phyloP scores from a whole-genome alignment of 2,329 filamentous ascomycete genomes.

The Verticillium nubilum region DNA sequence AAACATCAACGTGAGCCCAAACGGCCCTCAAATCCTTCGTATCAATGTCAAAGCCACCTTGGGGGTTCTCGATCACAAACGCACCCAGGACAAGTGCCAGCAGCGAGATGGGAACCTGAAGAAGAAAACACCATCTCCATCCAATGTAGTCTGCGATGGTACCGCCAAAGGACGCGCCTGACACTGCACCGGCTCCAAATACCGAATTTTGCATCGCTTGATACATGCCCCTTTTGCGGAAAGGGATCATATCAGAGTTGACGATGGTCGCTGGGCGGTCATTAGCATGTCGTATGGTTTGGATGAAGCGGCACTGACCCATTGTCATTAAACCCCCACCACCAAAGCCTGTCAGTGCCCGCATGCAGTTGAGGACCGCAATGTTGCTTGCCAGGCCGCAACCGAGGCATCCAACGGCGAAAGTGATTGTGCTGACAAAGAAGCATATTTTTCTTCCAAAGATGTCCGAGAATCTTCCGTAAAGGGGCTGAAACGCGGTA shows the following conservation, averaged over 20 bases:
- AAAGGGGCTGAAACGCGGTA: slow-evolving; percentile 67
- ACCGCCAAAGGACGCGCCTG: slow-evolving; percentile 59
- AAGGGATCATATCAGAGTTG: slow-evolving; percentile 60
- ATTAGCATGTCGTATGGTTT: neutral
- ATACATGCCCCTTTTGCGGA: slow-evolving; percentile 51
- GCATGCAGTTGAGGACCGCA: slow-evolving; percentile 55
- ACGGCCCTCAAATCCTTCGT: slow-evolving; percentile 25
- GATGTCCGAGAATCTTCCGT: slow-evolving; percentile 66
- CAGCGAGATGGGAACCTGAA: slow-evolving; percentile 55
- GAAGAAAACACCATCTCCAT: slow-evolving; percentile 63
- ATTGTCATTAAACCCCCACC: slow-evolving; percentile 66
- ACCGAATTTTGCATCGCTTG: slow-evolving; percentile 56
- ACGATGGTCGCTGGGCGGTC: slow-evolving; percentile 36
- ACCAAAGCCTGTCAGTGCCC: slow-evolving; percentile 63
- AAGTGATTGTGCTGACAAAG: slow-evolving; percentile 57
- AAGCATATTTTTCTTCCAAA: slow-evolving; percentile 60
- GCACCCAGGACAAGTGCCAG: slow-evolving; percentile 49
- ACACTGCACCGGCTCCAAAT: slow-evolving; percentile 56
- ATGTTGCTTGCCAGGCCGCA: slow-evolving; percentile 57
- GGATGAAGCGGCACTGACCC: slow-evolving; percentile 29
- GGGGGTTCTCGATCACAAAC: slow-evolving; percentile 43
- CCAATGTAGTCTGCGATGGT: slow-evolving; percentile 59
- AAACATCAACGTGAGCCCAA: slow-evolving; percentile 53
- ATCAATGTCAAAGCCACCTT: slow-evolving; percentile 10
- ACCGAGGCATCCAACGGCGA: slow-evolving; percentile 58